These are phyloP conservation scores for Juglanconis juglandina DNA, from an alignment of 2,329 filamentous ascomycete genomes.

Conservation along the genomic window DNA sequence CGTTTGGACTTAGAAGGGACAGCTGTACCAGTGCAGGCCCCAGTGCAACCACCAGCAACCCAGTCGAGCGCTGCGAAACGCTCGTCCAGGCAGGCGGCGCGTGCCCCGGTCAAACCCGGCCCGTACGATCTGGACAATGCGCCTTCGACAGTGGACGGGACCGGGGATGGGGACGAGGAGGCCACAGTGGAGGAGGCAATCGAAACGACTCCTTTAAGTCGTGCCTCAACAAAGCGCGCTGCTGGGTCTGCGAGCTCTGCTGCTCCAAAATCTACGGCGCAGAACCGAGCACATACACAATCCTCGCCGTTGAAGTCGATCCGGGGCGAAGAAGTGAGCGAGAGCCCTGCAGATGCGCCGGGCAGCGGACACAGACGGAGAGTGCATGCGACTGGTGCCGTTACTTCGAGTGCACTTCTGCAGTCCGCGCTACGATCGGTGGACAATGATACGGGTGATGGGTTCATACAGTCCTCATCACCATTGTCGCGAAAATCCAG, in stretches of 20 bases:
- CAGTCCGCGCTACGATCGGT: slow-evolving; percentile 30
- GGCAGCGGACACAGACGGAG: slow-evolving; percentile 51
- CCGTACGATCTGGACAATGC: slow-evolving; percentile 29
- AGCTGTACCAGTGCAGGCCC: slow-evolving; percentile 5
- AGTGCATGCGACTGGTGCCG: slow-evolving; percentile 32
- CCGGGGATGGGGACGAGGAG: too few species aligned
- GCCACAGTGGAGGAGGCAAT: slow-evolving; percentile 6
- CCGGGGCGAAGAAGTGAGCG: slow-evolving; percentile 42
- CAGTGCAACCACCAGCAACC: background rate
- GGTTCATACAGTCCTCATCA: slow-evolving; percentile 36
- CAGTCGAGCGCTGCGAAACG: slow-evolving; percentile 3
- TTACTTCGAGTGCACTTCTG: slow-evolving; percentile 41
- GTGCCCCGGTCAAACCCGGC: slow-evolving; percentile 20
- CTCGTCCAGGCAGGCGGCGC: slow-evolving; percentile 20
- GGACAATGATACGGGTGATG: slow-evolving; percentile 26
- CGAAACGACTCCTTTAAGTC: slow-evolving; percentile 14
- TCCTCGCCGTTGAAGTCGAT: slow-evolving; percentile 7
- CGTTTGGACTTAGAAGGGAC: slow-evolving; percentile 29
- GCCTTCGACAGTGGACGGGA: slow-evolving; percentile 24
- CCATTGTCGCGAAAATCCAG: slow-evolving; percentile 42
- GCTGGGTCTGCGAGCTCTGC: background rate
- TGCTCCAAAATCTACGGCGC: background rate
- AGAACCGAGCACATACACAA: background rate
- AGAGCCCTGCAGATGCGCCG: slow-evolving; percentile 53
- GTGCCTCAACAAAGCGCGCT: slow-evolving; percentile 20